These are phyloP conservation scores for Fragaria vesca DNA, from an alignment of 306 rosid species.

Conservation along the genomic window DNA sequence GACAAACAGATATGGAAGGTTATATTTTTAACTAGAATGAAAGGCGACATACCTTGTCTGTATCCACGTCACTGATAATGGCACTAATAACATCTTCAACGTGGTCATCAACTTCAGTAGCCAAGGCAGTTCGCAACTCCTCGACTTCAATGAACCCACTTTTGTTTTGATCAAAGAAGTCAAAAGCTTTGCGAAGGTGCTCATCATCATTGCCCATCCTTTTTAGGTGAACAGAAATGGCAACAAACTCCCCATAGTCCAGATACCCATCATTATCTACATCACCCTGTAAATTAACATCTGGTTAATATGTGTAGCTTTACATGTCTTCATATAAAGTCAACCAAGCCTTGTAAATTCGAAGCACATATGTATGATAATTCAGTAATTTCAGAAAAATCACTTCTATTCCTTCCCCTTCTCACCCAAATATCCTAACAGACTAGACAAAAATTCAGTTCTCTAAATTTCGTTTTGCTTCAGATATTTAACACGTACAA, in stretches of 20 bases:
- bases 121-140: constrained; percentile 62
- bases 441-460: not conserved
- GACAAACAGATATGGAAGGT: not conserved
- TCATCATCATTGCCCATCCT: constrained; percentile 74
- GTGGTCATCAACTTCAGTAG: constrained; percentile 54
- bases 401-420: not conserved
- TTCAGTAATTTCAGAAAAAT: not conserved
- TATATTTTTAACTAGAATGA: not conserved
- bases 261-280: constrained; percentile 80
- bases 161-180: constrained; percentile 73
- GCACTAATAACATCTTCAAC: constrained; percentile 74
- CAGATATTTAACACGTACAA: not conserved
- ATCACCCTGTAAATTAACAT: constrained; percentile 70
- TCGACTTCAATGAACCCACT: constrained; percentile 79
- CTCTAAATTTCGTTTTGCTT: not conserved
- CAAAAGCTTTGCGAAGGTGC: constrained; percentile 82
- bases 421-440: not conserved
- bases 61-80: constrained; percentile 86
- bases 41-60: constrained; percentile 71
- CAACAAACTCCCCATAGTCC: constrained; percentile 85
- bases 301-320: constrained; percentile 28
- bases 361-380: not conserved
- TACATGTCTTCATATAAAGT: not conserved
- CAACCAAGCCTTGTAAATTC: not conserved
- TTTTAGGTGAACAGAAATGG: constrained; percentile 80